Evolutionary conservation across 352 stramenopile genomes (phyloP).

Genomic region (Pythium apleroticum): DNA sequence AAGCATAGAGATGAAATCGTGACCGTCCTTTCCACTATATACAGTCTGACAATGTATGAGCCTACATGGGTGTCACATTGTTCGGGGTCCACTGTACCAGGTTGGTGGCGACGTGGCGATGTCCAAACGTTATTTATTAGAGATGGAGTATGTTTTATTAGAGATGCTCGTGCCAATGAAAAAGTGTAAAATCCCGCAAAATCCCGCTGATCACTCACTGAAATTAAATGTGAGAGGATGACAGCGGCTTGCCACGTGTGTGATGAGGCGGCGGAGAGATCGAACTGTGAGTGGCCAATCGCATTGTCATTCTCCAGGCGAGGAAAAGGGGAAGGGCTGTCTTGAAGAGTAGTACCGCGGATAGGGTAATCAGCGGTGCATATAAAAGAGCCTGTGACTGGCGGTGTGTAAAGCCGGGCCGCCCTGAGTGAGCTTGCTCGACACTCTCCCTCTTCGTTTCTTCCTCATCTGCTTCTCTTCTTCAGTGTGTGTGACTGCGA

Average conservation of each 20-base stretch:
- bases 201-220: not conserved
- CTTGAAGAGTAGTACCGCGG: not conserved
- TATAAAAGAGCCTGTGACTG: conserved; percentile 1
- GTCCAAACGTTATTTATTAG: too few relatives aligned
- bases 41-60: too few relatives aligned
- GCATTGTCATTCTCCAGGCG: conserved; percentile 9
- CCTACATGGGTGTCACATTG: too few relatives aligned
- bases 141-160: too few relatives aligned
- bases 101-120: too few relatives aligned
- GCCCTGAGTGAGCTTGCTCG: conserved; percentile 18
- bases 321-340: not conserved
- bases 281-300: conserved; percentile 2
- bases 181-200: too few relatives aligned
- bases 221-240: not conserved
- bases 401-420: conserved; percentile 10
- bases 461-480: conserved; percentile 12
- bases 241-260: not conserved
- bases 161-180: too few relatives aligned
- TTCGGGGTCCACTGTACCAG: too few relatives aligned
- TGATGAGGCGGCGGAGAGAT: conserved; percentile 11
- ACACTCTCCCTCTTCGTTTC: not conserved
- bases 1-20: too few relatives aligned
- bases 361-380: conserved; percentile 4
- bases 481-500: conserved; percentile 3
- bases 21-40: too few relatives aligned